Evolutionary conservation across 2,329 filamentous ascomycete genomes (phyloP).

Genomic region (Cryphonectria naterciae): DNA sequence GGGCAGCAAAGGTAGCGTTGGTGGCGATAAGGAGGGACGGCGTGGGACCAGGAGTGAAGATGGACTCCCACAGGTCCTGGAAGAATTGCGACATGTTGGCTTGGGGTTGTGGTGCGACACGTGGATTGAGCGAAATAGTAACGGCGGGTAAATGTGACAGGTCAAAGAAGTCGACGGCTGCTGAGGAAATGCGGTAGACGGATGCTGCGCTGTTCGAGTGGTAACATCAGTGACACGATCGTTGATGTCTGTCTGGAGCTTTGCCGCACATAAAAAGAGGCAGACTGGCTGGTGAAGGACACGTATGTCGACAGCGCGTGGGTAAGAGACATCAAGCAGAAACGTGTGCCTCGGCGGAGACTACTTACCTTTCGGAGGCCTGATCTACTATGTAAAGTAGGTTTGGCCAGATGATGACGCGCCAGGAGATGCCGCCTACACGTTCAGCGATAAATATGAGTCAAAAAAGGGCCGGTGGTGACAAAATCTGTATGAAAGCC

Average conservation of each 20-base stretch:
- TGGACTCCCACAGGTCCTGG: constrained; percentile 82
- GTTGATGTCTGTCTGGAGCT: neutral
- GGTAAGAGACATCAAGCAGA: neutral
- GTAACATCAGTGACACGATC: neutral
- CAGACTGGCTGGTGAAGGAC: neutral
- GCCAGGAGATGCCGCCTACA: neutral
- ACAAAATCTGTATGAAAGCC: neutral
- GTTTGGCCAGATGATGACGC: neutral
- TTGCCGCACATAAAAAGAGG: neutral
- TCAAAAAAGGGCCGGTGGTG: neutral
- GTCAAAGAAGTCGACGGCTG: neutral
- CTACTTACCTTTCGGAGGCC: constrained; percentile 4
- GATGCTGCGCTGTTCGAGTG: neutral
- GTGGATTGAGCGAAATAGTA: neutral
- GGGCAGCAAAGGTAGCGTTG: constrained; percentile 83
- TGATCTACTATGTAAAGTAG: constrained; percentile 1
- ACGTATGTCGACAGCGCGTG: neutral
- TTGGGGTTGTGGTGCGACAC: neutral
- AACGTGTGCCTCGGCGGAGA: constrained; percentile 5
- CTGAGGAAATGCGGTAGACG: neutral
- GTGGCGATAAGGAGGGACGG: constrained; percentile 87
- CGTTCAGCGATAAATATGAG: neutral
- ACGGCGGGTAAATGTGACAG: neutral
- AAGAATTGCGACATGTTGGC: constrained; percentile 63
- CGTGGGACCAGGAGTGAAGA: constrained; percentile 92